Base-by-base conservation (phyloP, 2,329 filamentous ascomycete genomes). In the Blumeria hordei region DNA sequence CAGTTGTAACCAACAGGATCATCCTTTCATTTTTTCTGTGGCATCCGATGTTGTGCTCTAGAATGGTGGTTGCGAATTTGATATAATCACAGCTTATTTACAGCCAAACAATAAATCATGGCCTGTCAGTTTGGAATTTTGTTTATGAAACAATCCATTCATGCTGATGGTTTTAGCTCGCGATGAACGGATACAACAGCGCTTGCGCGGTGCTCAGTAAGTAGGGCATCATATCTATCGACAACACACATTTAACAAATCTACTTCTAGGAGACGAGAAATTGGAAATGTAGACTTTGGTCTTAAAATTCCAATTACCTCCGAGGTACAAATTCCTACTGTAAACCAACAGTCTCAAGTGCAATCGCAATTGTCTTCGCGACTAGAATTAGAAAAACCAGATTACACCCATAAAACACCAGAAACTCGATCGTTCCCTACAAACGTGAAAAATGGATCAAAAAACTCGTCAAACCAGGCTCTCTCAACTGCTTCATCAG, bases 121-220 rank as follows among this genome's bases (percentile, higher is more conserved):
- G 21, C 21, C 21, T 28, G 21, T 28, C 21, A 28, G 21, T 28
- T 28, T 4, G 21, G 21, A 28, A 28, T 28, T 2, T 28, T 2
- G 21, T 28, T 28, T 28, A 2, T 28, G 21, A 28, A 28, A 28
- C 21, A 28, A 28, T 28, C 21, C 21, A 28, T 28, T 28, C 2
- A 28, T 28, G 21, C 39, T 43, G 39, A 43, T n/a, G 18, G 18
- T 34, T 32, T 34, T 32, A 76, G 73, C 71, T 63, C 76, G 78
- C 60, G 74, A 77, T 60, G 76, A 79, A 64, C 76, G 77, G 62
- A 72, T 81, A 69, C 76, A 77, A 59, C 73, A 79, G 68, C 77
- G 78, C 63, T 74, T 82, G 64, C 77, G 78, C 58, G 78, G 78
- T 58, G 77, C 78, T 44, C 75, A 77, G 77, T 80, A 70, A 60